Conservation (phyloP, 306 rosid species). For the Vigna hirtella region DNA sequence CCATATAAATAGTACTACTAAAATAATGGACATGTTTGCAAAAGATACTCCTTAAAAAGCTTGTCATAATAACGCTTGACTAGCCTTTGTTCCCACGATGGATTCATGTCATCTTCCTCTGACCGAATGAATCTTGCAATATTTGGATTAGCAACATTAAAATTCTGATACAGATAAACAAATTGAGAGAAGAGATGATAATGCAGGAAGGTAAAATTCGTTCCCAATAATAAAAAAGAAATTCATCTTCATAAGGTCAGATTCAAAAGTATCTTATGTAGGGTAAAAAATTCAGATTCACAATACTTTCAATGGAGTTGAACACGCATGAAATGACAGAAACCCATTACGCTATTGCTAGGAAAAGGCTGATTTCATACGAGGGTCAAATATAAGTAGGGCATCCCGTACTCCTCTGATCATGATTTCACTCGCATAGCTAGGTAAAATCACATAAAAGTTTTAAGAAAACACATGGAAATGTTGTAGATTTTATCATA, state of each 20-base stretch:
- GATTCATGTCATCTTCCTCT: conserved; percentile 90
- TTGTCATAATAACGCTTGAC: conserved; percentile 93
- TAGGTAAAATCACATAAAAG: background rate
- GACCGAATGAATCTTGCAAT: conserved; percentile 85
- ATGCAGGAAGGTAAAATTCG: background rate
- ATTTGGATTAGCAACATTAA: conserved; percentile 46
- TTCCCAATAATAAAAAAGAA: conserved; percentile 23
- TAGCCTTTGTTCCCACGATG: conserved; percentile 97
- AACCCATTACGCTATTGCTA: conserved; percentile 8
- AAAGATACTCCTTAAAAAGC: conserved; percentile 99
- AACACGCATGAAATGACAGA: background rate
- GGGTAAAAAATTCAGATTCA: conserved; percentile 4
- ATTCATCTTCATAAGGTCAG: background rate
- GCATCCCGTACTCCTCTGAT: background rate
- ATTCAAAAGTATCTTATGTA: conserved; percentile 12
- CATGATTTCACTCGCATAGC: conserved; percentile 29
- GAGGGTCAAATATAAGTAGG: conserved; percentile 22
- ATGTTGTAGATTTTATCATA: conserved; percentile 1
- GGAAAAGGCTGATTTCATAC: conserved; percentile 27
- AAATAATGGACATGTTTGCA: conserved; percentile 11
- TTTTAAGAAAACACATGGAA: background rate
- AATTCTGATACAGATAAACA: conserved; percentile 35
- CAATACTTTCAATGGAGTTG: conserved; percentile 10
- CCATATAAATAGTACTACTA: conserved; percentile 12
- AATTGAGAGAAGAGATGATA: conserved; percentile 34